A percentile compares a stretch with the other conserved stretches of the same genome.
Conservation (phyloP, 1,139 yeast species). For the Entelexis paramagnoliae region DNA sequence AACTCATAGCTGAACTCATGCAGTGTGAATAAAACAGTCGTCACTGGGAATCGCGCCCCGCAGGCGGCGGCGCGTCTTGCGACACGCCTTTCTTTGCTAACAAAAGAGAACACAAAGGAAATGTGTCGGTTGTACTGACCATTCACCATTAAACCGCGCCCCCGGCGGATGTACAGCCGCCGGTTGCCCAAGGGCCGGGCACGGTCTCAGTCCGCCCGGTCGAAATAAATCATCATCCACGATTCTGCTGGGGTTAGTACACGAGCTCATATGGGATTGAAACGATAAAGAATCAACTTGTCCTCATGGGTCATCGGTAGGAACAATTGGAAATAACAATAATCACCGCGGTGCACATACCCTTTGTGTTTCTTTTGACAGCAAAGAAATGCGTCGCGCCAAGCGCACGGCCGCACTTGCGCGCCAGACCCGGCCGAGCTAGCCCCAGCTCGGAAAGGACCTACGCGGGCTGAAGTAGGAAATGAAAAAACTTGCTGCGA, state of each 20-base stretch:
- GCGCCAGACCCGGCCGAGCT: no score
- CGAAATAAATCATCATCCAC: slow-evolving; percentile 30
- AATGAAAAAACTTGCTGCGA: no score
- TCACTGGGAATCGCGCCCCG: slow-evolving; percentile 24
- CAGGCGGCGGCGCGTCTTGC: not conserved
- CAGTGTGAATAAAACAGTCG: slow-evolving; percentile 32
- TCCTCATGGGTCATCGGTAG: slow-evolving; percentile 28
- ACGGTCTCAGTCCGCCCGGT: slow-evolving; percentile 32
- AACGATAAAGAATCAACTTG: slow-evolving; percentile 20
- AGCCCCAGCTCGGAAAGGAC: no score
- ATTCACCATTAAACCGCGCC: slow-evolving; percentile 25
- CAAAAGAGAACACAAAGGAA: no score
- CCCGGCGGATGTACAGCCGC: slow-evolving; percentile 30
- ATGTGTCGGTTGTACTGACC: slow-evolving; percentile 26
- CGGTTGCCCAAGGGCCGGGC: slow-evolving; percentile 22
- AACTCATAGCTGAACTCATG: slow-evolving; percentile 27
- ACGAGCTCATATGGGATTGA: slow-evolving; percentile 29
- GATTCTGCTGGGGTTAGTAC: slow-evolving; percentile 18
- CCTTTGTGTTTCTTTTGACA: no score
- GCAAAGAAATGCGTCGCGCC: not conserved
- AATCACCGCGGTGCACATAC: slow-evolving; percentile 26
- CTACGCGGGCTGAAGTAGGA: no score
- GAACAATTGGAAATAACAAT: slow-evolving; percentile 31
- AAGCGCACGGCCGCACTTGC: no score
- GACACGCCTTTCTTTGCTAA: not conserved